Evolutionary conservation across 495 filamentous ascomycete species (phyloP).

Genomic region (Neurospora sublineolata): DNA sequence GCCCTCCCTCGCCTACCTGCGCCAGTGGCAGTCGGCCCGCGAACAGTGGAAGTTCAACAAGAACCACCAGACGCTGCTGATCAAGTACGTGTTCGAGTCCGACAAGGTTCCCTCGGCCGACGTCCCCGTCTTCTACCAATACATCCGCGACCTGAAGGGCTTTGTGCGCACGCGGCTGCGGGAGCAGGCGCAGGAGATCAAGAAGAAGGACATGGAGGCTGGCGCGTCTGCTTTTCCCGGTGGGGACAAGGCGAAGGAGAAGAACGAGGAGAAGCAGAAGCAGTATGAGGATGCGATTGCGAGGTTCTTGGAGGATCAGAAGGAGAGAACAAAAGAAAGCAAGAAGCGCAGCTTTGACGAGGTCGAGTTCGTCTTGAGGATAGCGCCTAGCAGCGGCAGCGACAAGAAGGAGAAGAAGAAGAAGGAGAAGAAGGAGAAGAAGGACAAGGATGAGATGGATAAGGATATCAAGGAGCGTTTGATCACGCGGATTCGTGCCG

Average conservation of each 20-base stretch:
- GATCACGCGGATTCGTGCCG: constrained; percentile 39
- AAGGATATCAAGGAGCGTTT: constrained; percentile 35
- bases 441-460: constrained; percentile 3
- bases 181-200: constrained; percentile 48
- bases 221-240: constrained; percentile 28
- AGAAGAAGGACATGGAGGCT: constrained; percentile 36
- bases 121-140: constrained; percentile 51
- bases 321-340: constrained; percentile 10
- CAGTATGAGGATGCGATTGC: constrained; percentile 47
- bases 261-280: constrained; percentile 30
- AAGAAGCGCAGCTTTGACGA: constrained; percentile 32
- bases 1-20: constrained; percentile 62
- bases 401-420: background rate
- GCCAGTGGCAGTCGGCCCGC: constrained; percentile 53
- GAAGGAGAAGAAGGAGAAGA: background rate
- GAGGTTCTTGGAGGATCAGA: constrained; percentile 24
- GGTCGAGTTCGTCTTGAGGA: constrained; percentile 33
- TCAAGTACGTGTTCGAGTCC: constrained; percentile 68
- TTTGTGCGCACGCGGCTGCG: constrained; percentile 49
- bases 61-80: constrained; percentile 65
- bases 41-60: constrained; percentile 88
- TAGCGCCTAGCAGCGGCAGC: constrained; percentile 5
- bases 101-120: constrained; percentile 52
- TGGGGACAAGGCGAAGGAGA: constrained; percentile 31
- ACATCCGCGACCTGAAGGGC: constrained; percentile 63